Conservation (phyloP, 768 basidiomycete species). For the Gautieria morchelliformis region DNA sequence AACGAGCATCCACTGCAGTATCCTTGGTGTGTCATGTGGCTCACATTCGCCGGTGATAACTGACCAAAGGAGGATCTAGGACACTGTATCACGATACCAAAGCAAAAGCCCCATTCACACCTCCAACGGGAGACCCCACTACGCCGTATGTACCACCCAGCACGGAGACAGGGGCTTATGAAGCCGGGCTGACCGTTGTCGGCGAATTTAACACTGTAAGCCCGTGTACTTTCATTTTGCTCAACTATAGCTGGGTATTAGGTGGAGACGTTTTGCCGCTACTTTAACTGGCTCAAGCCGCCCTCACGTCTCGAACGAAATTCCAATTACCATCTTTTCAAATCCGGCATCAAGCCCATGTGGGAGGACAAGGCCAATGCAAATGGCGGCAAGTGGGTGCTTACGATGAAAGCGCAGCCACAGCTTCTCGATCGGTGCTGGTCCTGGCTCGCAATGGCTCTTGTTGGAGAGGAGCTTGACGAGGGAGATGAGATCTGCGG, state of each 20-base stretch:
- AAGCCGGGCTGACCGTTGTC: constrained; percentile 76
- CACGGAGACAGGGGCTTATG: constrained; percentile 65
- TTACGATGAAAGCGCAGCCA: constrained; percentile 85
- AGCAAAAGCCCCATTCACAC: constrained; percentile 52
- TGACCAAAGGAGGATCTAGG: constrained; percentile 33
- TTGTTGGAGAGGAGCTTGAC: constrained; percentile 68
- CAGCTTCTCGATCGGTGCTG: constrained; percentile 76
- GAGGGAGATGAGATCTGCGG: constrained; percentile 60
- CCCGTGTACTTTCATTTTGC: not conserved
- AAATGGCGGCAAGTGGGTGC: constrained; percentile 89
- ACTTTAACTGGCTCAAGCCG: constrained; percentile 91
- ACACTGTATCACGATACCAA: constrained; percentile 88
- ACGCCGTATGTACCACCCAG: constrained; percentile 17
- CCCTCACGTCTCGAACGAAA: constrained; percentile 83
- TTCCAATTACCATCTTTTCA: constrained; percentile 94
- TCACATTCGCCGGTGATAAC: not conserved
- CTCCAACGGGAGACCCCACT: constrained; percentile 25
- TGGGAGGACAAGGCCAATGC: constrained; percentile 94
- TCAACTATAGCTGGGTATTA: not conserved
- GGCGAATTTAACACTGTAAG: constrained; percentile 78
- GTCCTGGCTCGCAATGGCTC: constrained; percentile 84
- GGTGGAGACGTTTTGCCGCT: constrained; percentile 78
- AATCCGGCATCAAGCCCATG: constrained; percentile 91
- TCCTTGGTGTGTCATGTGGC: constrained; percentile 49
- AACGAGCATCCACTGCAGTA: constrained; percentile 74